Evolutionary conservation across 2,329 filamentous ascomycete species (phyloP).

Genomic region (Coniochaeta sp.): DNA sequence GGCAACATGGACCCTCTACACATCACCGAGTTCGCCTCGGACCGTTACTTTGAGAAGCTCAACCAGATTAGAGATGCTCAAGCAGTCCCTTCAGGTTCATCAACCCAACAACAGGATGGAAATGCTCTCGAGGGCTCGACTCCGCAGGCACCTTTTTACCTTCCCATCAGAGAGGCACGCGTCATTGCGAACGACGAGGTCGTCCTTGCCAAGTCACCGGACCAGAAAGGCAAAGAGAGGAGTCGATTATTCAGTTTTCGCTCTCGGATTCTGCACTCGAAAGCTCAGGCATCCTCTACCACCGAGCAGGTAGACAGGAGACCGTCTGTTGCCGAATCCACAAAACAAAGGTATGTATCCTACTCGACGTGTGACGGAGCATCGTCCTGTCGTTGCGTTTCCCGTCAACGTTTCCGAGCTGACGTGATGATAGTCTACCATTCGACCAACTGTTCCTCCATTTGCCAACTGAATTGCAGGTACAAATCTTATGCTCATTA

Average conservation of each 20-base stretch:
- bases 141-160: slow-evolving; percentile 12
- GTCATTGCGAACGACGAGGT: slow-evolving; percentile 10
- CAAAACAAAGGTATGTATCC: slow-evolving; percentile 24
- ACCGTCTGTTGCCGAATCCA: slow-evolving; percentile 11
- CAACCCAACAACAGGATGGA: slow-evolving; percentile 14
- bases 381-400: background rate
- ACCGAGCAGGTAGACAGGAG: slow-evolving; percentile 13
- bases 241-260: slow-evolving; percentile 32
- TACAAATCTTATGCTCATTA: slow-evolving; percentile 53
- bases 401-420: background rate
- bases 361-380: background rate
- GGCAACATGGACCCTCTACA: slow-evolving; percentile 51
- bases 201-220: slow-evolving; percentile 9
- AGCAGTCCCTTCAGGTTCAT: slow-evolving; percentile 20
- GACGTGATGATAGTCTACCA: slow-evolving; percentile 24
- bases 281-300: background rate
- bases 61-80: slow-evolving; percentile 16
- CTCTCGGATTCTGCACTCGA: slow-evolving; percentile 21
- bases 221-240: slow-evolving; percentile 18
- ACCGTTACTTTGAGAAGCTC: slow-evolving; percentile 57
- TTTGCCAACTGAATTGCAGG: slow-evolving; percentile 55
- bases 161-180: slow-evolving; percentile 18
- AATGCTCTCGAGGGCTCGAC: slow-evolving; percentile 1
- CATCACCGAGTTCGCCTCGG: slow-evolving; percentile 59
- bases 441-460: slow-evolving; percentile 51